phyloP scores from a whole-genome alignment of 2,329 filamentous ascomycete genomes.

The Colletotrichum kahawae region DNA sequence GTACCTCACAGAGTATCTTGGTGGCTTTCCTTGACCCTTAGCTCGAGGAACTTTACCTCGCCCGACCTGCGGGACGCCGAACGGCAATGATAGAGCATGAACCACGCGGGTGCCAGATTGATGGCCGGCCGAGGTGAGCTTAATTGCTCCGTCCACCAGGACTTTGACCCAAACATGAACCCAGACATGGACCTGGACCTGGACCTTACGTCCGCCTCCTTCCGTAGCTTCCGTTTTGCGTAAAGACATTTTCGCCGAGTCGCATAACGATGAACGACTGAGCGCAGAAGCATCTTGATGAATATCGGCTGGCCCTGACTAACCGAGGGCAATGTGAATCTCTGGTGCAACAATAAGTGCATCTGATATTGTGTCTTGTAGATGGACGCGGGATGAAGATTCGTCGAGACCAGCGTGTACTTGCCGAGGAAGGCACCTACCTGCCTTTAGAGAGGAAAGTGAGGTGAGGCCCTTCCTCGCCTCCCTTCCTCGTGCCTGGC shows the following conservation, averaged over 20 bases:
- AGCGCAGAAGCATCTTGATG: background rate
- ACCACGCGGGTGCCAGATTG: background rate
- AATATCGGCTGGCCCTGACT: background rate
- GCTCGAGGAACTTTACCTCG: background rate
- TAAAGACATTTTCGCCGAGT: background rate
- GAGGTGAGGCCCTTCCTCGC: background rate
- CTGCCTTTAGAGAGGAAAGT: background rate
- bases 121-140: background rate
- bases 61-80: background rate
- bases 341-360: background rate
- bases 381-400: background rate
- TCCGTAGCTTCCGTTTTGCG: constrained; percentile 10
- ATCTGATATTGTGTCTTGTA: background rate
- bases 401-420: background rate
- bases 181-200: background rate
- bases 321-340: background rate
- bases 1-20: too few relatives aligned
- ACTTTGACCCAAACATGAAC: background rate
- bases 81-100: background rate
- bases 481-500: background rate
- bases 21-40: background rate
- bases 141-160: background rate
- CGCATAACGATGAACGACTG: background rate
- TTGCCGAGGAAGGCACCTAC: background rate
- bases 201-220: background rate